Base-by-base conservation (phyloP, 441 rosid species). In the Pelargonium myrrhifolium region DNA sequence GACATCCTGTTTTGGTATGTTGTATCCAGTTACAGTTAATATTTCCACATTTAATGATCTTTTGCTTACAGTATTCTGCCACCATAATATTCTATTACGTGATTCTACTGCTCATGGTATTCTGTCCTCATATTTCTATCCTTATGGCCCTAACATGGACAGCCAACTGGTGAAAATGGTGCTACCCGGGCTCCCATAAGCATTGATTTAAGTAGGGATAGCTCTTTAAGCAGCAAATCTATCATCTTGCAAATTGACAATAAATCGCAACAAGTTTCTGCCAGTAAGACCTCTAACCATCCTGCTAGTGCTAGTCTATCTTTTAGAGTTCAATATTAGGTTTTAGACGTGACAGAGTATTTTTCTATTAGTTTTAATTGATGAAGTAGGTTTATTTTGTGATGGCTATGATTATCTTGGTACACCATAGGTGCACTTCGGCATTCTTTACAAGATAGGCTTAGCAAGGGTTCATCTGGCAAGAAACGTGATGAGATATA, bases 111-210 rank as follows among this genome's bases (percentile, higher is more conserved):
- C 26, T 7, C 4, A 17, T 55, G 60, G 26, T 55, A 55, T 55
- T 55, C 60, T 55, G 10, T 10, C 58, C 55, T 51, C 26, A 64
- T 20, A n/a, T 71, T 24, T 68, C 35, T 43, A 73, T 45, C 68
- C 61, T 64, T 76, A 18, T 62, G 65, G 68, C 59, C 35, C 18
- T 17, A 28, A 60, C 21, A 22, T 74, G 76, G 72, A 76, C 79
- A 93, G 97, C 98, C 98, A 65, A 90, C 97, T 63, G 97, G 98
- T 62, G 97, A 91, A 84, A 90, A 90, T 77, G 98, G 97, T 71
- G 98, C 97, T 71, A 93, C 98, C 42, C 86, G 98, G 15, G 89
- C 97, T 76, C 97, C 98, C 37, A 93, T 93, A 73, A 67, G 81
- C 55, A 77, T 90, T 72, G 96, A 87, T 70, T 80, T 92, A 69